Evolutionary conservation across 2,329 filamentous ascomycete genomes (phyloP).

Genomic region (Claviceps paspali): DNA sequence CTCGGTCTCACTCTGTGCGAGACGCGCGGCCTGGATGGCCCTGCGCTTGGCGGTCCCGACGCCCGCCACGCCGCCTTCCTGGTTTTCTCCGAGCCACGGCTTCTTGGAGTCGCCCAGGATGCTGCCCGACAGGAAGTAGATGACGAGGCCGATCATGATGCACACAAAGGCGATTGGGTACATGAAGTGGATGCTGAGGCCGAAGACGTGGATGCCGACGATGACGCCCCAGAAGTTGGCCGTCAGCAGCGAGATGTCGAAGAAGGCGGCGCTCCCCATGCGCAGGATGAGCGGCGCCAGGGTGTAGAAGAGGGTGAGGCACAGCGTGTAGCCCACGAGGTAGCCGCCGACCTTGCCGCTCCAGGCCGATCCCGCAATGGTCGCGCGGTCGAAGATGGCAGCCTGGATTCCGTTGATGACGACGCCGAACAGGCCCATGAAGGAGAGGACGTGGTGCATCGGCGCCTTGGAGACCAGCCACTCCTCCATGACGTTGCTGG

Average conservation of each 20-base stretch:
- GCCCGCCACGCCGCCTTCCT: constrained; percentile 66
- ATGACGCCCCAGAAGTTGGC: constrained; percentile 96
- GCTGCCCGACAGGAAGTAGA: constrained; percentile 77
- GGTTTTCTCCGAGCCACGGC: constrained; percentile 82
- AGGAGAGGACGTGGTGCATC: constrained; percentile 84
- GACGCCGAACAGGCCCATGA: constrained; percentile 76
- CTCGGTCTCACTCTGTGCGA: constrained; percentile 20
- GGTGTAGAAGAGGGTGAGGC: constrained; percentile 72
- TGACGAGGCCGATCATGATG: constrained; percentile 71
- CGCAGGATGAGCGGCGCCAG: constrained; percentile 78
- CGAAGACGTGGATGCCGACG: constrained; percentile 79
- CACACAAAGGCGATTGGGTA: constrained; percentile 93
- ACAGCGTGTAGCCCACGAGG: constrained; percentile 77
- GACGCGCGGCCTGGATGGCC: constrained; percentile 44
- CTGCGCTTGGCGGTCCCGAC: constrained; percentile 74
- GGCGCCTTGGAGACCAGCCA: constrained; percentile 79
- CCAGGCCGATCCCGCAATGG: constrained; percentile 8
- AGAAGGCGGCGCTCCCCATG: constrained; percentile 82
- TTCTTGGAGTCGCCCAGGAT: constrained; percentile 79
- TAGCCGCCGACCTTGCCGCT: constrained; percentile 50
- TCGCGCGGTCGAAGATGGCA: constrained; percentile 70
- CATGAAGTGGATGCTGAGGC: constrained; percentile 65
- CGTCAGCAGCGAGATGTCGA: constrained; percentile 88
- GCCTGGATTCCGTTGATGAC: constrained; percentile 85
- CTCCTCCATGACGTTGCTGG: constrained; percentile 85